A percentile compares a stretch with the other conserved stretches of the same genome.
These are phyloP conservation scores for Sclerotinia trifoliorum DNA, from an alignment of 2,329 filamentous ascomycete genomes.

Conservation along the genomic window DNA sequence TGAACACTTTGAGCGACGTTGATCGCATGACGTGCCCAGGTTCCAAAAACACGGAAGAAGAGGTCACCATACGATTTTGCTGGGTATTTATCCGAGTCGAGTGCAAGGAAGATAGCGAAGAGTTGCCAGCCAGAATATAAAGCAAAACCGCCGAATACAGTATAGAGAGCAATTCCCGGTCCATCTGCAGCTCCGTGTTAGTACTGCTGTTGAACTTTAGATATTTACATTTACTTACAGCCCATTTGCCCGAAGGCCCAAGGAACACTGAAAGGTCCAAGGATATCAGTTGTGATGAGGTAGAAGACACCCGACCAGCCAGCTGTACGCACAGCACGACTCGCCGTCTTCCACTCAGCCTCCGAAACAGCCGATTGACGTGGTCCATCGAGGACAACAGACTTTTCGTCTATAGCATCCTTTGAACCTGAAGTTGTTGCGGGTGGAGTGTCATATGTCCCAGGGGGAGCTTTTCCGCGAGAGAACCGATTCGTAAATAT, in stretches of 20 bases:
- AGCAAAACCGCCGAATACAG: conserved; percentile 31
- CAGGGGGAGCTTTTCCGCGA: not conserved
- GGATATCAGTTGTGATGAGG: conserved; percentile 34
- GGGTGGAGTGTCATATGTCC: conserved; percentile 8
- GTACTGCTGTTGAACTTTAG: not conserved
- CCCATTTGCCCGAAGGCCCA: conserved; percentile 30
- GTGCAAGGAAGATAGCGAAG: conserved; percentile 28
- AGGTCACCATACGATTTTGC: conserved; percentile 32
- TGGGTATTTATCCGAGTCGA: conserved; percentile 32
- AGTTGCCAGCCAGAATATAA: conserved; percentile 33
- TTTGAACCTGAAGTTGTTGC: not conserved
- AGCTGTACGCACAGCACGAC: conserved; percentile 31
- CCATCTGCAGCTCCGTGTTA: conserved; percentile 18
- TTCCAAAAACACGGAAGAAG: conserved; percentile 30
- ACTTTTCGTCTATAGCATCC: conserved; percentile 8
- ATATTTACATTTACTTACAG: conserved; percentile 13
- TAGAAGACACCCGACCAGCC: conserved; percentile 32
- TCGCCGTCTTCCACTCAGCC: conserved; percentile 32
- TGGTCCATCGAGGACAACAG: not conserved
- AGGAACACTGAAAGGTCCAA: conserved; percentile 32
- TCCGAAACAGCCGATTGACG: conserved; percentile 21
- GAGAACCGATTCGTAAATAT: conserved; percentile 12
- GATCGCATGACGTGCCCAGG: conserved; percentile 27
- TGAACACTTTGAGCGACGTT: conserved; percentile 30
- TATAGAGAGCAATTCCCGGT: conserved; percentile 31